Base-by-base conservation (phyloP, 345 rosid species). In the Murraya paniculata region DNA sequence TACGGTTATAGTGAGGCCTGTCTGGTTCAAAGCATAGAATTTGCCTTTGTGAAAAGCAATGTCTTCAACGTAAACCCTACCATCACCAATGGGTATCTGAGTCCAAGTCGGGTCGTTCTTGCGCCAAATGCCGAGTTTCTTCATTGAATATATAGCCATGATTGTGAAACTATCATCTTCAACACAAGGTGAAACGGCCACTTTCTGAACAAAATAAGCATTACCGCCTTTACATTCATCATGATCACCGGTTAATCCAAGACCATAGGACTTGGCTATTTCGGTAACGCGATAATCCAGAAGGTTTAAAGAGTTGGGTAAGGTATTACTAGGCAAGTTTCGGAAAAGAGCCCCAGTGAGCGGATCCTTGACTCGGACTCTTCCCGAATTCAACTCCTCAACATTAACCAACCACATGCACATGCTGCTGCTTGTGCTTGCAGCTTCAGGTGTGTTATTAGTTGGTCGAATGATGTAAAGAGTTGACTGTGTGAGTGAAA, bases 281-380 rank as follows among this genome's bases (percentile, higher is more conserved):
- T 69, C 58, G 59, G 30, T 69, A 9, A 69, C 59, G 5, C 73
- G 59, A 48, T 69, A 41, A 48, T 69, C 73, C 59, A 69, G 58
- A 22, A 45, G 53, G 38, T 69, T 69, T 33, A 69, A 53, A 45
- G 59, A 28, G 33, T 48, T 8, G 9, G 73, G 72, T 24, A 68
- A 68, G 33, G 7, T 25, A 27, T 11, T n/a, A 0, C 4, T 59
- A 7, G 64, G 30, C 72, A 39, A 68, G 22, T 27, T 36, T 14
- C 1, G 53, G 9, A 39, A 68, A 68, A 50, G 72, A 14, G 16
- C 16, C 13, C 72, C 72, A 10, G 56, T 39, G 31, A 68, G 56
- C 21, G 19, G 39, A 22, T 71, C 61, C 61, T 9, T 30, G 61
- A 71, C 11, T 6, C 4, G 60, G n/a, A 71, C 41, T 5, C 33